phyloP scores from a whole-genome alignment of 768 basidiomycete genomes.

The Rhodosporidiobolus sp. region DNA sequence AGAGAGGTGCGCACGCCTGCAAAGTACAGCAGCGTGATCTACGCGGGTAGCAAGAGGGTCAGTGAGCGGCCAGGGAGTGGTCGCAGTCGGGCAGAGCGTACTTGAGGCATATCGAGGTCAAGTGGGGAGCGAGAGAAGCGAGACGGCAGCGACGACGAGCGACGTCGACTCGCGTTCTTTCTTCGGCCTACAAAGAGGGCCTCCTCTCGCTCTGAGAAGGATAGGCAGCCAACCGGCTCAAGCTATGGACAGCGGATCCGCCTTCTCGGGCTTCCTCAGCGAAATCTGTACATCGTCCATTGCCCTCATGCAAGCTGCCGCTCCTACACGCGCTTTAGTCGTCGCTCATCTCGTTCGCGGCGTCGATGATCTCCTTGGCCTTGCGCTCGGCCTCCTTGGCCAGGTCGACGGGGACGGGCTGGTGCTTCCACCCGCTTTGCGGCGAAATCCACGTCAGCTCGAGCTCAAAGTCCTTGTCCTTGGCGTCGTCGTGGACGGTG shows the following conservation, averaged over 20 bases:
- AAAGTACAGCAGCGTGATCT: constrained; percentile 55
- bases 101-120: no score
- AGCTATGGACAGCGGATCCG: no score
- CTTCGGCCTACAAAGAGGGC: no score
- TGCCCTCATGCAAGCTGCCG: no score
- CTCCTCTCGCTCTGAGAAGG: no score
- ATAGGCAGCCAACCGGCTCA: no score
- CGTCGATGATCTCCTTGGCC: constrained; percentile 71
- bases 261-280: no score
- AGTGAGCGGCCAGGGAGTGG: background rate
- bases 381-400: constrained; percentile 77
- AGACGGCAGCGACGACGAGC: no score
- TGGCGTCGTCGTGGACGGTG: constrained; percentile 93
- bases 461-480: constrained; percentile 96
- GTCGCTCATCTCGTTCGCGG: constrained; percentile 45
- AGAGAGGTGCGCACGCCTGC: constrained; percentile 68
- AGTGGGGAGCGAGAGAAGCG: no score
- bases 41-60: background rate
- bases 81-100: no score
- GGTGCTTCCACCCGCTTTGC: constrained; percentile 75
- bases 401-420: constrained; percentile 78
- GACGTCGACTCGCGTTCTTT: no score
- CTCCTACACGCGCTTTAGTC: constrained; percentile 29
- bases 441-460: constrained; percentile 95
- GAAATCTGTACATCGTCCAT: no score